Evolutionary conservation across 192 early-diverging fungal genomes (phyloP).

Genomic region (Irineochytrium annulatum): DNA sequence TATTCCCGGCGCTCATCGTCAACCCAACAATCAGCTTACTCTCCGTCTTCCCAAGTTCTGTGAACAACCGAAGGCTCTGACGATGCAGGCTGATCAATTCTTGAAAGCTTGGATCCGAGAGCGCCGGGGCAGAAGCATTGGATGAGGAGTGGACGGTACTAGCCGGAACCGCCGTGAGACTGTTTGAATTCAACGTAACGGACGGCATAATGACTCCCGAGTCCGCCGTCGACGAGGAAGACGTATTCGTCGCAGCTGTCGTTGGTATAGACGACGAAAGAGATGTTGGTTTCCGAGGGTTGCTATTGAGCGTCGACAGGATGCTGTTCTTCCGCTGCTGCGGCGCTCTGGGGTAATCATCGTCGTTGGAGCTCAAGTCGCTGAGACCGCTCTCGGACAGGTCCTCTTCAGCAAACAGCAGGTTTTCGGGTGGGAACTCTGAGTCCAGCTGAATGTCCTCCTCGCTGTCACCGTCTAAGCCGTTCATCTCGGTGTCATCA

Average conservation of each 20-base stretch:
- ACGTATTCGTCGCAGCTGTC: not conserved
- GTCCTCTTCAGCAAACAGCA: constrained; percentile 25
- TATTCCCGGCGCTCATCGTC: no score
- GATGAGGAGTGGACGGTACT: not conserved
- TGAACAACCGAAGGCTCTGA: constrained; percentile 45
- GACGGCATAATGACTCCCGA: not conserved
- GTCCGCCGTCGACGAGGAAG: not conserved
- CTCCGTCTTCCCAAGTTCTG: constrained; percentile 42
- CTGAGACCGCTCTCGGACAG: not conserved
- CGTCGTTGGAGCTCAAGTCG: not conserved
- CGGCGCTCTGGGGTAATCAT: constrained; percentile 4
- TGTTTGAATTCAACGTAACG: not conserved
- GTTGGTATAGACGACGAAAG: not conserved
- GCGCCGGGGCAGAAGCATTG: not conserved
- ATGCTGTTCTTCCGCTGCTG: constrained; percentile 19
- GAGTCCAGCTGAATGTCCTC: constrained; percentile 29
- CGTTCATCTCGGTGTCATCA: constrained; percentile 20
- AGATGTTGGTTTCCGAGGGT: not conserved
- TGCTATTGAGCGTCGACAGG: constrained; percentile 20
- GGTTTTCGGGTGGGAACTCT: constrained; percentile 44
- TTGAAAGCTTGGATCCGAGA: constrained; percentile 14
- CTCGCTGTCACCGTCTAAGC: constrained; percentile 21
- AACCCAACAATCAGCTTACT: constrained; percentile 47
- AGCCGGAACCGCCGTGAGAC: no score
- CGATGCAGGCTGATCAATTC: constrained; percentile 47